Base-by-base conservation (phyloP, 306 rosid genomes). In the Casuarina glauca region DNA sequence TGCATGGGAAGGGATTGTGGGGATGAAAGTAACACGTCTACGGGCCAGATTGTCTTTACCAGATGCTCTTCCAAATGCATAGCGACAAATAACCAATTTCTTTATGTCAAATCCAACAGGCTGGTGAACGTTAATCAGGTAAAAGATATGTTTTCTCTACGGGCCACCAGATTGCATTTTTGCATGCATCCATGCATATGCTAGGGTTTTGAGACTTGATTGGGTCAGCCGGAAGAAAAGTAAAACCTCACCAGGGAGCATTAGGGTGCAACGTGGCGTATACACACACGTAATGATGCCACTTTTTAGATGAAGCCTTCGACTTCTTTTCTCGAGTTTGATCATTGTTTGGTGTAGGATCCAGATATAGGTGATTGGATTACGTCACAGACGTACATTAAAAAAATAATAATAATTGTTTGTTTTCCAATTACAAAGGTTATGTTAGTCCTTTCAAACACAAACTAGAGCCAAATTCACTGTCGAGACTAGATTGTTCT, bases 61-160 rank as follows among this genome's bases (percentile, higher is more conserved):
- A 48, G 80, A 83, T 82, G 82, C 82, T 81, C 79, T 82, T 84
- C 85, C 93, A 91, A 87, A 87, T 71, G 78, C 82, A 77, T 77
- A 26, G 67, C 44, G 88, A 91, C 91, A 91, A 82, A 67, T 39
- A 20, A n/a, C 32, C 15, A 77, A 74, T 6, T 68, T 62, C 89
- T 88, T 91, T 91, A 87, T 76, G 91, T 87, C 90, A 73, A 39
- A 78, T 91, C 91, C 2, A 73, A 49, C 81, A 84, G 66, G 42
- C 45, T 52, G 17, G 68, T 72, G 62, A 82, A 81, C 83, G 75
- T 78, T 84, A 57, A 81, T 79, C 74, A 26, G 73, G 70, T 39
- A 78, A 78, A 50, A 79, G 79, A 61, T 79, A 51, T 46, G 69
- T 79, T 70, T 72, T 69, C 44, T 55, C 36, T 70, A 45, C 71